Percentiles rank a stretch among this genome's conserved stretches.
Conservation (phyloP, 805 yeast species). For the Allodekkera sacchari region DNA sequence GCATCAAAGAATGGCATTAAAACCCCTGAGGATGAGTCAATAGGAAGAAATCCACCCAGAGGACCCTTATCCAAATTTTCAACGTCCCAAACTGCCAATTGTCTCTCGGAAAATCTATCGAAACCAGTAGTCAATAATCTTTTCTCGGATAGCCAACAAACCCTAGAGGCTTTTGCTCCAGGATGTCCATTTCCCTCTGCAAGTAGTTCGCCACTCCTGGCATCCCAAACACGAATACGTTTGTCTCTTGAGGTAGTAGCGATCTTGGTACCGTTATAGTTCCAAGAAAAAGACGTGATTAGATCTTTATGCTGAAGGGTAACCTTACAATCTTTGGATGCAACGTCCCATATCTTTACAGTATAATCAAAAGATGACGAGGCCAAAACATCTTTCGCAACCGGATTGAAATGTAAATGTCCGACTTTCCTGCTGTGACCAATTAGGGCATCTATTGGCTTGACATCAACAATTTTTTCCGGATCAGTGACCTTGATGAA, state of each 20-base stretch:
- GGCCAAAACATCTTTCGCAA: conserved; percentile 79
- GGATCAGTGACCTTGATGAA: conserved; percentile 47
- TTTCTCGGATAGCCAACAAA: conserved; percentile 86
- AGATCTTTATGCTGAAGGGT: conserved; percentile 83
- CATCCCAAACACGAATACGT: conserved; percentile 85
- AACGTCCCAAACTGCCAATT: conserved; percentile 90
- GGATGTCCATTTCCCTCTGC: conserved; percentile 85
- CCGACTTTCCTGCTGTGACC: conserved; percentile 97
- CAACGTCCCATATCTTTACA: conserved; percentile 85
- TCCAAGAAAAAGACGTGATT: conserved; percentile 89
- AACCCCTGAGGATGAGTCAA: conserved; percentile 90
- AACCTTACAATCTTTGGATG: conserved; percentile 57
- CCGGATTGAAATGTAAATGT: conserved; percentile 82
- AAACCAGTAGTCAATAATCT: conserved; percentile 92
- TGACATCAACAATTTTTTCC: conserved; percentile 54
- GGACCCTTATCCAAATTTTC: conserved; percentile 70
- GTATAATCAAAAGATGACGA: conserved; percentile 87
- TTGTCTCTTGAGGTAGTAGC: conserved; percentile 92
- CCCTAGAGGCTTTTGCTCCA: conserved; percentile 87
- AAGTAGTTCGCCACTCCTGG: conserved; percentile 62
- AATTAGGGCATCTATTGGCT: conserved; percentile 58
- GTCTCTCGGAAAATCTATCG: conserved; percentile 87
- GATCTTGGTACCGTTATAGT: conserved; percentile 76
- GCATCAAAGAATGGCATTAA: conserved; percentile 87
- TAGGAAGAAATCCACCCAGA: conserved; percentile 76